Evolutionary conservation across 139 green algal genomes (phyloP), one percentile per base, ranked within the genome.

Genomic region (Eudorina sp.): DNA sequence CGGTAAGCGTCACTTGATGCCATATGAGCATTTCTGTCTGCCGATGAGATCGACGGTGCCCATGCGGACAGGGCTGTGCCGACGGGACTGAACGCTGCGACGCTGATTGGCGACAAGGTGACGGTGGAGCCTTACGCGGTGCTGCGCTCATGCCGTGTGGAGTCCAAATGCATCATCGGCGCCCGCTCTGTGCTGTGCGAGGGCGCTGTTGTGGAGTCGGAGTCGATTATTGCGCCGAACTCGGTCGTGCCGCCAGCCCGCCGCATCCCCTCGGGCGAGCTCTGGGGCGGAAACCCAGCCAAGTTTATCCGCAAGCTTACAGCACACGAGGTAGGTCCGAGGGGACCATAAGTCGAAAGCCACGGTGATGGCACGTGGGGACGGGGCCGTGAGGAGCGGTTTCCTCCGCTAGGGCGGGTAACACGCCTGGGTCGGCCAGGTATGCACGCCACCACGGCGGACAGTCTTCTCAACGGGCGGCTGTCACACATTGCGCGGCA

Each of bases 241-340:
- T 96, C 94, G 53, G 96, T 99, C 53, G 85, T 99, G 75, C 95
- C 96, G 4, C 97, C 97, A 3, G 97, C 95, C 21, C 86, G 95
- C 9, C 90, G 93, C 48, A 92, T 99, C 27, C 96, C 96, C n/a
- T 90, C 92, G 38, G 96, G 96, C 4, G 90, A 99, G 89, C 86
- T 98, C 80, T 99, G 97, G 97, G 96, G 90, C 3, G 96, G 97
- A 62, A 96, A 95, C 84, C 97, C 97, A 31, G 96, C 96, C 0
- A 89, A 87, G 23, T 98, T 95, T 73, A 90, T 98, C 7, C 93
- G 97, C 11, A 92, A 97, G 69, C 89, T 98, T 41, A 97, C 92
- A 53, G 93, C 83, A 18, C 85, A 95, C 73, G 94, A 96, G 84
- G 93, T 96, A 48, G 19, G 92, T 6, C 11, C 14, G 45, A 13